Evolutionary conservation across 2,329 filamentous ascomycete genomes (phyloP).

Genomic region (Aphanoascus verrucosus): DNA sequence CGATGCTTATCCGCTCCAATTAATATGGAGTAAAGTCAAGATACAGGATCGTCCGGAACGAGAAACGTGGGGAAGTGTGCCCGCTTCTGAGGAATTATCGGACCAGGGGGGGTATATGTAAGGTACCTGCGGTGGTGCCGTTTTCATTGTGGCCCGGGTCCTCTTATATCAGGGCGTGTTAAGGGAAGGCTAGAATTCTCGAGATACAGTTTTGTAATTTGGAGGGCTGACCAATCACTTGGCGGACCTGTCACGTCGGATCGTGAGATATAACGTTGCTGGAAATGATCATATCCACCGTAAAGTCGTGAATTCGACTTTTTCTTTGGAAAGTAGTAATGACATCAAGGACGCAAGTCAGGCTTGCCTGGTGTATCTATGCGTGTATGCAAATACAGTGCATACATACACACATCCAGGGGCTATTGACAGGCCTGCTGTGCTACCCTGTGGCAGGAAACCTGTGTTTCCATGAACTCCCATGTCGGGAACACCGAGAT

Average conservation of each 20-base stretch:
- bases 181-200: conserved; percentile 4
- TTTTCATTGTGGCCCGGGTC: no score
- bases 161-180: background rate
- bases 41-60: conserved; percentile 1
- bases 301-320: background rate
- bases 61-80: conserved; percentile 8
- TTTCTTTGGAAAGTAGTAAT: no score
- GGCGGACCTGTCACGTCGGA: background rate
- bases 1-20: background rate
- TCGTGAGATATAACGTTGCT: background rate
- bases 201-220: conserved; percentile 2
- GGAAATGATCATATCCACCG: background rate
- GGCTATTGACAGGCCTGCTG: background rate
- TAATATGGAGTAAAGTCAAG: background rate
- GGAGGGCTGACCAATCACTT: background rate
- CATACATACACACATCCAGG: background rate
- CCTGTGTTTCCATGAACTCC: background rate
- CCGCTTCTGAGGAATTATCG: conserved; percentile 5
- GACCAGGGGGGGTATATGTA: background rate
- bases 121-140: background rate
- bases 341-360: no score
- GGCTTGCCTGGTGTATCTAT: no score
- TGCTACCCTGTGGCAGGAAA: background rate
- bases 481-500: conserved; percentile 1
- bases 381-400: no score